These are phyloP conservation scores for Chaetomium olivaceum DNA, from an alignment of 2,329 filamentous ascomycete genomes.

Conservation along the genomic window DNA sequence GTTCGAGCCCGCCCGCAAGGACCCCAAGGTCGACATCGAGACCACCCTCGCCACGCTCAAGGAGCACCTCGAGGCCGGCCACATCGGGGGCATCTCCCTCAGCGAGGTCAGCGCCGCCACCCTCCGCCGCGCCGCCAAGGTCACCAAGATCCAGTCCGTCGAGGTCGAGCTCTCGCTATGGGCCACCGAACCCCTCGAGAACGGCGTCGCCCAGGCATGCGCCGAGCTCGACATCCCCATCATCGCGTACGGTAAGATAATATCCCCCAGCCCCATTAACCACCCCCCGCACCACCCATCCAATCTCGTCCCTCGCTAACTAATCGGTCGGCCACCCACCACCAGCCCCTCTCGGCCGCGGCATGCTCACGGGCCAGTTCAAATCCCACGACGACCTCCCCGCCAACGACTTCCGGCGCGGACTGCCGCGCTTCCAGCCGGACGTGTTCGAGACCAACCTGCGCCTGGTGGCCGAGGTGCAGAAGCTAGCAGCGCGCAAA, in stretches of 20 bases:
- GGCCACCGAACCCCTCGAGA: constrained; percentile 39
- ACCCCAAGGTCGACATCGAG: constrained; percentile 48
- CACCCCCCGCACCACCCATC: background rate
- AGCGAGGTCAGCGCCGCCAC: constrained; percentile 46
- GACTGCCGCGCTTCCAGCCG: constrained; percentile 60
- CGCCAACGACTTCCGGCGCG: constrained; percentile 48
- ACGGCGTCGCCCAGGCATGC: constrained; percentile 50
- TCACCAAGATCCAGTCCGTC: constrained; percentile 47
- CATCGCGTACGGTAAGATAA: constrained; percentile 61
- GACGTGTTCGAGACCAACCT: constrained; percentile 66
- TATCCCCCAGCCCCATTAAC: background rate
- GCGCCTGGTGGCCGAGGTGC: constrained; percentile 58
- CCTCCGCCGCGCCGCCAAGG: constrained; percentile 42
- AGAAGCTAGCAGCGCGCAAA: constrained; percentile 60
- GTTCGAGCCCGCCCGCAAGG: constrained; percentile 52
- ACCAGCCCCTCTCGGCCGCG: constrained; percentile 48
- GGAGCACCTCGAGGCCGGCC: constrained; percentile 44
- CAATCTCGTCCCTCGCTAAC: background rate
- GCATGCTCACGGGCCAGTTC: constrained; percentile 56
- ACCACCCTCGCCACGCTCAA: constrained; percentile 38
- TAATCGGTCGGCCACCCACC: background rate
- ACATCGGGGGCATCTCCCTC: constrained; percentile 47
- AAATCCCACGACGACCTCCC: constrained; percentile 56
- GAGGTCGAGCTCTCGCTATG: constrained; percentile 50
- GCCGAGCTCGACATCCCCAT: constrained; percentile 67